Base-by-base conservation (phyloP, 345 rosid species). In the Pseudoturritis turrita region DNA sequence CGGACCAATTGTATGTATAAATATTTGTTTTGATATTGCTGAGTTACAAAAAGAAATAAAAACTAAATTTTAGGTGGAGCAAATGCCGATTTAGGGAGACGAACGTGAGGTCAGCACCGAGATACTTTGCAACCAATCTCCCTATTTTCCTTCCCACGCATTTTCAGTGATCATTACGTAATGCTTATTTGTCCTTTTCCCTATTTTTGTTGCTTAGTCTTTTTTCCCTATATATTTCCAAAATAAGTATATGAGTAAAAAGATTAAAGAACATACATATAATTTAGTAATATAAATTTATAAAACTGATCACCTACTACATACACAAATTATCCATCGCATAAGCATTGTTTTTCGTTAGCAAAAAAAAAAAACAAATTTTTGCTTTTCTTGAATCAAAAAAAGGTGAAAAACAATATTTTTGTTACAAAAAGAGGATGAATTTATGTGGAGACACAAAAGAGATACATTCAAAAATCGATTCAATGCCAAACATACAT, bases 71-170 rank as follows among this genome's bases (percentile, higher is more conserved):
- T 29, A 8, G 23, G 11, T 36, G 50, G 59, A 49, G 39, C 40
- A 25, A 71, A 60, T 39, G n/a, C 72, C 51, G 1, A 45, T 36
- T 57, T 57, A 17, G 47, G 66, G 65, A 49, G 14, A 57, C 56
- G 22, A 47, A 50, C 35, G 40, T 50, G 73, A 66, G 53, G 36
- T 74, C 50, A 66, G 29, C 55, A 59, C 4, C 17, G 40, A 50
- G 52, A 40, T 67, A 43, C 55, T 59, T 22, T 59, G 62, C 68
- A 74, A 74, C 73, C 49, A 31, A 67, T 12, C 55, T 49, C 59
- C 61, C 10, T 49, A 74, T 37, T 74, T 74, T 49, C 45, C 21
- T 47, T 58, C 66, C 66, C 73, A 74, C 35, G 68, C 68, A 74
- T 50, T 66, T 37, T 59, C 31, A 7, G 65, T 59, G 78, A 66